Base-by-base conservation (phyloP, 768 basidiomycete genomes). In the Pleurotus giganteus region DNA sequence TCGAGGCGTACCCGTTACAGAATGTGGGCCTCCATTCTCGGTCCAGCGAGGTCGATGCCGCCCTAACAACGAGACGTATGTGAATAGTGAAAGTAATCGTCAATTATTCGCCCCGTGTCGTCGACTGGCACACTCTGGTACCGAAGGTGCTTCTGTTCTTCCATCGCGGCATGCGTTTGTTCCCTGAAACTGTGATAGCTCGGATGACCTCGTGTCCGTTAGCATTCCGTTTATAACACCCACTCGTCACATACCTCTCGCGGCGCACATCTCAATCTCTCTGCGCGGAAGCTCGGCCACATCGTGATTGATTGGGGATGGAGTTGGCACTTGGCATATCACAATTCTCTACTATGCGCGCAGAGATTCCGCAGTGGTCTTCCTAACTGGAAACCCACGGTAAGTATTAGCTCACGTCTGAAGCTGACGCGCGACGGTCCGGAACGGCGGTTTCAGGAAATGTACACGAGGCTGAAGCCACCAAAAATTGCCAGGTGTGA, bases 1-100 rank as follows among this genome's bases (percentile, higher is more conserved):
- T 51, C 49, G 49, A 34, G 49, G 49, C 49, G 49, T 32, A 23
- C 26, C 49, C 49, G 49, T 15, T 36, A 34, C 31, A 24, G 49
- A 51, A 37, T 19, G 27, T 51, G 34, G 49, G 31, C 24, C 34
- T 51, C 49, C 49, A 34, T 51, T 34, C 49, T 37, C 24, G 49
- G 32, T 24, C 32, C 15, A 24, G 34, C 17, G n/a, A 34, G 32
- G 31, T 24, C n/a, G 49, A 36, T 15, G 34, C 34, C 31, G 17
- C 27, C 26, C n/a, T 47, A 51, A 51, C 31, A 51, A 37, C 36
- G 37, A 24, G 19, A 24, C 37, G n/a, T 5, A 23, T 47, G n/a
- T 41, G 39, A 41, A 41, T 29, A 31, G 29, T 27, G 26, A 27
- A 31, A 47, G 31, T 47, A 27, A 23, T 29, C 29, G 28, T 47